These are phyloP conservation scores for Blumeria graminis DNA, from an alignment of 2,329 filamentous ascomycete species.

Conservation along the genomic window DNA sequence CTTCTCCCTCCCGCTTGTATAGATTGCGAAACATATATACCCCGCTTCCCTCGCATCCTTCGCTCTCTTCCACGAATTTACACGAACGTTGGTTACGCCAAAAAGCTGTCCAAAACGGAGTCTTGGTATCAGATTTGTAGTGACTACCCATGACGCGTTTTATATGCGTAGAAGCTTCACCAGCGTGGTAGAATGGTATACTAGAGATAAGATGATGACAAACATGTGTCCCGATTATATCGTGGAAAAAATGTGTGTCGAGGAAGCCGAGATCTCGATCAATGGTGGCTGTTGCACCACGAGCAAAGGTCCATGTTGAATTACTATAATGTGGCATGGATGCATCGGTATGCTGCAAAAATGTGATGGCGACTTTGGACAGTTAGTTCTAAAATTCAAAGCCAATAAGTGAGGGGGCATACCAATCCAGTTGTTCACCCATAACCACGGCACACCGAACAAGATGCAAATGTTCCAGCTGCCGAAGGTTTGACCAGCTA, in stretches of 20 bases:
- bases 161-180: slow-evolving; percentile 32
- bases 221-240: slow-evolving; percentile 39
- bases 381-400: slow-evolving; percentile 3
- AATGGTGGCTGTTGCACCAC: slow-evolving; percentile 36
- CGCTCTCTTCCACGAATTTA: slow-evolving; percentile 16
- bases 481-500: slow-evolving; percentile 27
- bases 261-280: slow-evolving; percentile 42
- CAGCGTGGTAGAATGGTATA: slow-evolving; percentile 36
- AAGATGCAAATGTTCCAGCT: slow-evolving; percentile 30
- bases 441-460: slow-evolving; percentile 40
- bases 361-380: slow-evolving; percentile 40
- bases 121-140: slow-evolving; percentile 22
- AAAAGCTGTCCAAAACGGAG: slow-evolving; percentile 16
- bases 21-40: slow-evolving; percentile 15
- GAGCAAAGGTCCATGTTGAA: slow-evolving; percentile 34
- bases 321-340: slow-evolving; percentile 32
- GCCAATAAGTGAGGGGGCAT: slow-evolving; percentile 12
- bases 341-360: slow-evolving; percentile 45
- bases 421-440: slow-evolving; percentile 42
- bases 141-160: slow-evolving; percentile 28
- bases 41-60: slow-evolving; percentile 14
- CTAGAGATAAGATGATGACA: slow-evolving; percentile 37
- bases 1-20: slow-evolving; percentile 10
- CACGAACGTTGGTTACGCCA: slow-evolving; percentile 15
- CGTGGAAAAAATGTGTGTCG: slow-evolving; percentile 39